A percentile compares a stretch with the other conserved stretches of the same genome.
These are phyloP conservation scores for Pleoardoris graminearum DNA, from an alignment of 2,329 filamentous ascomycete genomes.

Conservation along the genomic window DNA sequence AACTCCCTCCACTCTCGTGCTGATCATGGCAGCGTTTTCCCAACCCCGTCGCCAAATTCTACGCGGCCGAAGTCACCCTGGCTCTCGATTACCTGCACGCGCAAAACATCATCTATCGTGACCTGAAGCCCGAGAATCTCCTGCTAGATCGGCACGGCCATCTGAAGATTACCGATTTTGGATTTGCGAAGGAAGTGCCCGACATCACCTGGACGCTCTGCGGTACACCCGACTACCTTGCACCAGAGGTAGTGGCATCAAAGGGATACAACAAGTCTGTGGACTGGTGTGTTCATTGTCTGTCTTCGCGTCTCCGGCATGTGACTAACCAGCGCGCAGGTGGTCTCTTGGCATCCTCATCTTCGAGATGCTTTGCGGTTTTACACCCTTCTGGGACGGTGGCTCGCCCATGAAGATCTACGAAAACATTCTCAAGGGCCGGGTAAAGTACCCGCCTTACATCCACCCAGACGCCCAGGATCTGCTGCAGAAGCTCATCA, in stretches of 20 bases:
- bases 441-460: constrained; percentile 95
- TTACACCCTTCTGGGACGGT: constrained; percentile 98
- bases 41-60: constrained; percentile 98
- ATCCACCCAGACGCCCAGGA: constrained; percentile 94
- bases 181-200: constrained; percentile 95
- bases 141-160: constrained; percentile 91
- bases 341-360: constrained; percentile 98
- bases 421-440: constrained; percentile 95
- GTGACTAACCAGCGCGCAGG: constrained; percentile 56
- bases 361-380: constrained; percentile 99
- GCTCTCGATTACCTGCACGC: constrained; percentile 94
- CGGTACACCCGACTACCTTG: constrained; percentile 95
- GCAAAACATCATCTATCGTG: constrained; percentile 95
- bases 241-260: constrained; percentile 96
- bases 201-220: constrained; percentile 99
- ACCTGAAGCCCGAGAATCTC: constrained; percentile 93
- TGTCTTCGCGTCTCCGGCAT: neutral
- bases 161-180: constrained; percentile 97
- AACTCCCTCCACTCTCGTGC: neutral
- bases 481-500: constrained; percentile 89
- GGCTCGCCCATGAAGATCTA: constrained; percentile 99
- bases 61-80: constrained; percentile 94
- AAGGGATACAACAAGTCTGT: constrained; percentile 99
- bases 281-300: constrained; percentile 74
- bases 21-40: constrained; percentile 77